These are phyloP conservation scores for Rubia balearica DNA, from an alignment of 305 asterid species.

Conservation along the genomic window DNA sequence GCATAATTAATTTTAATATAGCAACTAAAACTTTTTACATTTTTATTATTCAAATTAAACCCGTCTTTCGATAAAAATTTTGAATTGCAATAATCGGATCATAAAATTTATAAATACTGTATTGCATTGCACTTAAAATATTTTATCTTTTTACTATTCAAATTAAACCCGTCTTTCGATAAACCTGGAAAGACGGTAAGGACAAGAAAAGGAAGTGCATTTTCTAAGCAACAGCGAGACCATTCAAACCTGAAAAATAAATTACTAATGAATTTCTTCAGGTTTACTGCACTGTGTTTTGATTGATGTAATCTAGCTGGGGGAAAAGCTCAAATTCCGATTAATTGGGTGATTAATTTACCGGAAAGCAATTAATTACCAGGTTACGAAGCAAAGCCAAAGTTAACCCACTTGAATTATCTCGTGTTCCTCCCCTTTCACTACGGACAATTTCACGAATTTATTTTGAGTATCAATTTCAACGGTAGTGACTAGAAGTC, in stretches of 20 bases:
- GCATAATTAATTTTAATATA: too few relatives aligned
- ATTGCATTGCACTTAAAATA: too few relatives aligned
- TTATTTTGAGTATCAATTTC: too few relatives aligned
- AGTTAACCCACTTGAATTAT: conserved; percentile 31
- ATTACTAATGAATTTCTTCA: not conserved
- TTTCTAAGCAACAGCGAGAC: conserved; percentile 16
- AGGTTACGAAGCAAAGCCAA: conserved; percentile 18
- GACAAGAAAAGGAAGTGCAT: conserved; percentile 13
- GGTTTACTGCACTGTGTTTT: conserved; percentile 3
- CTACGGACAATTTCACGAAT: conserved; percentile 17
- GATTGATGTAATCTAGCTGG: conserved; percentile 8
- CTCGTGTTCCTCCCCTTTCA: conserved; percentile 41
- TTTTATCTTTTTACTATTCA: too few relatives aligned
- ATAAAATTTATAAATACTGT: too few relatives aligned
- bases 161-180: too few relatives aligned
- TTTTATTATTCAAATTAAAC: too few relatives aligned
- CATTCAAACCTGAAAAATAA: not conserved
- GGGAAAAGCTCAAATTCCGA: conserved; percentile 22
- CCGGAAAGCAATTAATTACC: not conserved
- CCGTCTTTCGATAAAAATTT: too few relatives aligned
- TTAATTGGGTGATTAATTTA: conserved; percentile 15
- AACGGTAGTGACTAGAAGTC: too few relatives aligned
- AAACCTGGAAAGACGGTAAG: too few relatives aligned
- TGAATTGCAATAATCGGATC: too few relatives aligned
- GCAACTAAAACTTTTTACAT: too few relatives aligned